These are phyloP conservation scores for Naganishia liquefaciens DNA, from an alignment of 1,284 basidiomycete species.

Conservation along the genomic window DNA sequence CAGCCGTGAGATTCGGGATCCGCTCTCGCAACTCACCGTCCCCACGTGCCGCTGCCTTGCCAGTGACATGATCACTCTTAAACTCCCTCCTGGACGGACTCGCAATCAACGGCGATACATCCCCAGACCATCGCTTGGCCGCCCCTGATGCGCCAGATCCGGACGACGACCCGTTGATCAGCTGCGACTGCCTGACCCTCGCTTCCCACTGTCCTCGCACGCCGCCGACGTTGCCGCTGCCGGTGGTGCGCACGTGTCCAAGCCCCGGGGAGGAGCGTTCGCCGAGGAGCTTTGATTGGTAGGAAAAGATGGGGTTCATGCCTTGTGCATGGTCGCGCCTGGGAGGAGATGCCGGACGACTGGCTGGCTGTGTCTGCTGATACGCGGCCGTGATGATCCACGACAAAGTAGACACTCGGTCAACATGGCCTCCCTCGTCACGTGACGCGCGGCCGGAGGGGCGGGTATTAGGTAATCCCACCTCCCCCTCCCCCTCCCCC, in stretches of 20 bases:
- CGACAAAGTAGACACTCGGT: not conserved
- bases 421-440: not conserved
- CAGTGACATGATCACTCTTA: conserved; percentile 29
- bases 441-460: not conserved
- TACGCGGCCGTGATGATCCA: not conserved
- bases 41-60: not conserved
- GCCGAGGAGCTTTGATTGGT: conserved; percentile 22
- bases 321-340: not conserved
- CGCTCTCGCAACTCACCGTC: conserved; percentile 11
- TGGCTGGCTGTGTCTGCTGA: not conserved
- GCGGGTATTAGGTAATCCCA: conserved; percentile 4
- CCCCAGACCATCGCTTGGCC: not conserved
- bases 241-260: not conserved
- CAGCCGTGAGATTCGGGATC: not conserved
- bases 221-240: not conserved
- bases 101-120: conserved; percentile 6
- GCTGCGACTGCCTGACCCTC: not conserved
- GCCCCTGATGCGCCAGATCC: not conserved
- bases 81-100: conserved; percentile 23
- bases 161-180: not conserved
- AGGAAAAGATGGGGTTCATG: conserved; percentile 17
- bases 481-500: not conserved
- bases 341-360: not conserved
- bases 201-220: conserved; percentile 20
- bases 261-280: not conserved